Evolutionary conservation across 2,329 filamentous ascomycete species (phyloP), one percentile per base, ranked within the genome.

Genomic region (Ceratocystiopsis brevicomis): DNA sequence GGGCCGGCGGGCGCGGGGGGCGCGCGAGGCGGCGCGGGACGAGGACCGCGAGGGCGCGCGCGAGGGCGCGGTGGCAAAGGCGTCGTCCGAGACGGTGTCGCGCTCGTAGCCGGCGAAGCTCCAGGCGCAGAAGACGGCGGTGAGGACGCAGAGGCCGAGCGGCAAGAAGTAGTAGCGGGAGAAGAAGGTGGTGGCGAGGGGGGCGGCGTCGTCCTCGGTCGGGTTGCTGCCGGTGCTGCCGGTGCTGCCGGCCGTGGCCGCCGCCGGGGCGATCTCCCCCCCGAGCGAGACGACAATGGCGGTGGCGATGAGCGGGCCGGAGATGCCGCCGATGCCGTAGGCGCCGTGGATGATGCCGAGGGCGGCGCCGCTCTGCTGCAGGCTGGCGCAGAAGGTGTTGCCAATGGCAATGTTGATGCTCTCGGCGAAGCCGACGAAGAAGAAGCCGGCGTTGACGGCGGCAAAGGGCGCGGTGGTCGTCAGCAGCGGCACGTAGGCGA

Each of bases 231-330:
- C 4, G 32, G 32, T 4, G 32, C 4, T 14, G 32, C 11, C 32
- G 32, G 13, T 33, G 11, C 4, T 33, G 6, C 11, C 13, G 3
- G 32, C 13, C 32, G 32, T 33, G 11, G 32, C 13, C 32, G 32
- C 3, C 32, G 33, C 4, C 33, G 33, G 4, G 6, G 33, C 15
- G 11, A 12, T 11, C 33, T 13, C 15, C 6, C 33, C 33, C 11
- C 33, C 33, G 13, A 15, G 15, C 10, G 64, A 58, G 0, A 79
- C 76, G 1, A 78, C 78, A 52, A 92, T 67, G 0, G 75, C 68
- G 0, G 83, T 92, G 2, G 83, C 83, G 14, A 84, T 71, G 8
- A 92, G 65, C 0, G 84, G 83, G 0, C 76, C 81, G 17, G 76
- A 53, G 13, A 70, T 76, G 38, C 74, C 78, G 36, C 77, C 78